Evolutionary conservation across 2,329 filamentous ascomycete species (phyloP), one percentile per base, ranked within the genome.

Genomic region (Pseudocercospora musae): DNA sequence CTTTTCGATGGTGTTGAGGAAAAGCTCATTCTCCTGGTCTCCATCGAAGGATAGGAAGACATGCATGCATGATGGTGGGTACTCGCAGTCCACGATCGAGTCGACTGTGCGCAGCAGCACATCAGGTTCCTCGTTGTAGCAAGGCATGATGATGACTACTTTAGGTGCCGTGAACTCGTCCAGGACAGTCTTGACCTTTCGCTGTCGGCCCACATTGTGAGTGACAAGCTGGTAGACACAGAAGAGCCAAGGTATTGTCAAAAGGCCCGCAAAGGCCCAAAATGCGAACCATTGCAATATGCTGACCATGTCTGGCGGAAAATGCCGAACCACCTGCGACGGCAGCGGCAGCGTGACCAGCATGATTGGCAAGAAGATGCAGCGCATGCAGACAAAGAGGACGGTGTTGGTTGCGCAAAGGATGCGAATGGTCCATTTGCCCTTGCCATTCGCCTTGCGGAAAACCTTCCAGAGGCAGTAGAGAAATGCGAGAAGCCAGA

Each of bases 31-130:
- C 67, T 96, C 89, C 66, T 91, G 84, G 37, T 93, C 91, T 58
- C 93, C 94, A 70, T 98, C 95, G 72, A 97, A 98, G 0, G 93
- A 97, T 2, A 98, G 83, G 77, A 98, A 98, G 29, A 97, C 88
- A 75, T 98, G 95, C 62, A 97, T 89, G 76, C 94, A 97, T 1
- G 90, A 89, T 4, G 92, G 86, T 0, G 95, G 94, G 68, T 98
- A 98, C 70, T 97, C 94, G 77, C 92, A 96, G 70, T 94, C 90
- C 57, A 96, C 92, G 33, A 98, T 88, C 0, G 94, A 97, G 77
- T 97, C 88, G 69, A 97, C 84, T 4, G 94, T 95, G 52, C 89
- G 90, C 59, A 97, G 82, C 52, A 98, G 83, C 11, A 96, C 84
- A 0, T 91, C 89, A 0, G 92, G 91, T 29, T 92, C 87, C 74